Evolutionary conservation across 306 rosid species (phyloP).

Genomic region (Begonia peltatifolia): DNA sequence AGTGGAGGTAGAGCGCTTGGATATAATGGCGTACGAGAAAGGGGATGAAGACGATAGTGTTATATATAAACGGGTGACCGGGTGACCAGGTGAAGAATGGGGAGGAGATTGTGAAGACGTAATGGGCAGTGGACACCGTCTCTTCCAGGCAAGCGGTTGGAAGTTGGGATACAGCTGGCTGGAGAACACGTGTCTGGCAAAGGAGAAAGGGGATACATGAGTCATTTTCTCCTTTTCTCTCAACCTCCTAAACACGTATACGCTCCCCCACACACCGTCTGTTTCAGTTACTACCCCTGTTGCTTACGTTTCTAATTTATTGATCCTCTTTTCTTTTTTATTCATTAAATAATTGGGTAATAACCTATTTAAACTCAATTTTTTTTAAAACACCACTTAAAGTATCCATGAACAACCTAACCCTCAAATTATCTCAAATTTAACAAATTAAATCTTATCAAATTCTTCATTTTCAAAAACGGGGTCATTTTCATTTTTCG

Average conservation of each 20-base stretch:
- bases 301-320: conserved; percentile 1
- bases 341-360: too few species aligned
- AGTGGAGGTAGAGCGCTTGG: neutral
- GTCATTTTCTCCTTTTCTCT: conserved; percentile 3
- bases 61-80: conserved; percentile 56
- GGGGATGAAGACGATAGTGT: neutral
- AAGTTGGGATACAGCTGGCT: conserved; percentile 88
- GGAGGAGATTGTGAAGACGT: conserved; percentile 18
- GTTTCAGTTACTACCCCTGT: neutral
- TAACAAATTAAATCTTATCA: too few species aligned
- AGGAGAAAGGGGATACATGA: conserved; percentile 6
- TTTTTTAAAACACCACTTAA: too few species aligned
- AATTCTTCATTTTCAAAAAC: too few species aligned
- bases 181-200: conserved; percentile 63
- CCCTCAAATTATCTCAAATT: too few species aligned
- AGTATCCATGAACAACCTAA: too few species aligned
- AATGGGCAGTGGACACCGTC: conserved; percentile 46
- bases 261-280: neutral
- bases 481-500: too few species aligned
- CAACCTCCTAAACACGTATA: neutral
- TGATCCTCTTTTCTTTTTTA: neutral
- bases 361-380: too few species aligned
- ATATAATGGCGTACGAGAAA: conserved; percentile 6
- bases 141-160: conserved; percentile 54
- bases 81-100: conserved; percentile 35